Conservation (phyloP, 2,329 filamentous ascomycete genomes). For the Colletotrichum musae region DNA sequence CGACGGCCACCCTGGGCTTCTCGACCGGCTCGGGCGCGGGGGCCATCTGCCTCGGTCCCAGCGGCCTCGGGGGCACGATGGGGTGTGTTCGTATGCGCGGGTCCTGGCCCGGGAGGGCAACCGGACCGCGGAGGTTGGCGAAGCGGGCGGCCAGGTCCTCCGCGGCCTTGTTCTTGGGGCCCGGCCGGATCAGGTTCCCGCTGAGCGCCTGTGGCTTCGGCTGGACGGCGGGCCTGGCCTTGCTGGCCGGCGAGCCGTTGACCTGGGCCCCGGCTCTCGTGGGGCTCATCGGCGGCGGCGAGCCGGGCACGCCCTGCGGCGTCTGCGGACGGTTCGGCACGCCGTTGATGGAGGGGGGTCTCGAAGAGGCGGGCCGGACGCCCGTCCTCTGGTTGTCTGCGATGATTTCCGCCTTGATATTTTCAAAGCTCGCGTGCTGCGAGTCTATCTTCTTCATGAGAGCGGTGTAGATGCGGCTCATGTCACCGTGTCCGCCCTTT, state of each 20-base stretch:
- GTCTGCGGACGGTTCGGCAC: slow-evolving; percentile 28
- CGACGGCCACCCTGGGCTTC: slow-evolving; percentile 62
- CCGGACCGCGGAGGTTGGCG: slow-evolving; percentile 66
- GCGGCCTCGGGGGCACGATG: slow-evolving; percentile 54
- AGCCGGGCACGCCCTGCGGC: slow-evolving; percentile 42
- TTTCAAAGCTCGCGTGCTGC: slow-evolving; percentile 66
- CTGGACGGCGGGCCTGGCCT: slow-evolving; percentile 65
- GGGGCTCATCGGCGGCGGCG: slow-evolving; percentile 41
- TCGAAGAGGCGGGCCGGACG: slow-evolving; percentile 59
- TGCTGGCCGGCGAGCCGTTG: slow-evolving; percentile 43
- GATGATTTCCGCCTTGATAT: slow-evolving; percentile 72
- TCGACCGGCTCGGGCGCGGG: slow-evolving; percentile 48
- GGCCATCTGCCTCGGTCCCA: slow-evolving; percentile 69
- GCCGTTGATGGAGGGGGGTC: slow-evolving; percentile 25
- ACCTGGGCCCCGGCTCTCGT: slow-evolving; percentile 16
- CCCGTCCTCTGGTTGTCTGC: slow-evolving; percentile 75
- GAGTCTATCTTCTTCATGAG: slow-evolving; percentile 66
- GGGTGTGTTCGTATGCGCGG: slow-evolving; percentile 67
- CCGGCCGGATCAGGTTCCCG: slow-evolving; percentile 69
- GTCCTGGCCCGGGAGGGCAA: slow-evolving; percentile 62
- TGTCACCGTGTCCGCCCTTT: slow-evolving; percentile 66
- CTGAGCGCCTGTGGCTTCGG: slow-evolving; percentile 79
- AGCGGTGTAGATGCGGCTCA: slow-evolving; percentile 62
- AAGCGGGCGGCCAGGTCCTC: slow-evolving; percentile 71
- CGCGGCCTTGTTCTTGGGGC: slow-evolving; percentile 49